Evolutionary conservation across 441 rosid species (phyloP), one percentile per base, ranked within the genome.

Genomic region (Bocquillonia castaneifolia): DNA sequence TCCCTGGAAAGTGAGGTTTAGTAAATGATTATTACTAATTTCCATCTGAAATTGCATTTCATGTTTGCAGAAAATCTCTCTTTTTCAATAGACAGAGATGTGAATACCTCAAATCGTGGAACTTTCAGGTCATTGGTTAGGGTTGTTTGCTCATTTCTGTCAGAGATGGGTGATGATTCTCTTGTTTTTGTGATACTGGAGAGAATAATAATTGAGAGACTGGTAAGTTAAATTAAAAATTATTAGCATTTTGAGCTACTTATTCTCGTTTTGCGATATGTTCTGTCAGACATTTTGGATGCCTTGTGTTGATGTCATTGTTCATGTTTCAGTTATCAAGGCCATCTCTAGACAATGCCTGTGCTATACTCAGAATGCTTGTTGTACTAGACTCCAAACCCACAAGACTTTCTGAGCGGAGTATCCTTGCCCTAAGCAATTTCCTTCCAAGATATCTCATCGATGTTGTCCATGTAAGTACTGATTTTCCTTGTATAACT

Each of bases 281-380:
- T n/a, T 17, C 1, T 44, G 32, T 44, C 17, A 17, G 53, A 44
- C 17, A 1, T 55, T 61, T 60, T 37, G 55, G 40, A 52, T 32
- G 32, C 51, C 69, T 68, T 20, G 65, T 20, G 22, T 23, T 59
- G 55, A 61, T 42, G 0, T 47, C 34, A 51, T 65, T 69, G 36
- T 78, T 75, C 36, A 31, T 77, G 28, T 60, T 77, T 40, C 83
- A 90, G 97, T 74, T 68, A 50, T 70, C 70, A 61, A 80, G 77
- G 73, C 94, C 78, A 66, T 76, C 77, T 48, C 55, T 88, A 20
- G 93, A 83, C 59, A 91, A 91, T 73, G 83, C 82, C 10, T 84
- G 90, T 81, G 91, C 90, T 59, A 73, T 92, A 84, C 91, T 92
- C 66, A 82, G 90, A 76, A 71, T 92, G 71, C 87, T 94, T 45